These are phyloP conservation scores for Brassica balearica DNA, from an alignment of 441 rosid species.

Conservation along the genomic window DNA sequence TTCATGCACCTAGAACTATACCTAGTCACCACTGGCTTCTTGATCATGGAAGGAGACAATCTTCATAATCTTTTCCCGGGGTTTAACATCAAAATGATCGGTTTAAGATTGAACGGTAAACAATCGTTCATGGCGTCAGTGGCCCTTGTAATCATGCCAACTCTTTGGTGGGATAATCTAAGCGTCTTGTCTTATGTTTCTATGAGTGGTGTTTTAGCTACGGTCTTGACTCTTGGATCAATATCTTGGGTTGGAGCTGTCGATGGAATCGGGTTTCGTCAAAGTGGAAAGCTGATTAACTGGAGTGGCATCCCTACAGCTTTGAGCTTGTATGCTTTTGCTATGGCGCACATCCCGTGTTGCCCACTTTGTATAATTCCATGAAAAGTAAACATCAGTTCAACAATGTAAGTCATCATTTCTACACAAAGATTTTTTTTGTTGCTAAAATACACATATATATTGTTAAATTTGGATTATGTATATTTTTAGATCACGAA, in stretches of 20 bases:
- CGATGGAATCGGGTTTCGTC: slow-evolving; percentile 47
- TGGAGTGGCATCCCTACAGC: slow-evolving; percentile 47
- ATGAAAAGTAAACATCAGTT: slow-evolving; percentile 47
- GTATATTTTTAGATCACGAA: not conserved
- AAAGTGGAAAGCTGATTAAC: slow-evolving; percentile 40
- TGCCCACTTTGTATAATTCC: slow-evolving; percentile 49
- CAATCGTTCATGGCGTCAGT: slow-evolving; percentile 40
- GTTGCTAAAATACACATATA: not conserved
- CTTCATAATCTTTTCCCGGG: slow-evolving; percentile 49
- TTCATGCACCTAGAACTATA: slow-evolving; percentile 46
- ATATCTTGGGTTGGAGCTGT: slow-evolving; percentile 45
- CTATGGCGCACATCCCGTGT: slow-evolving; percentile 49
- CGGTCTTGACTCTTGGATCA: slow-evolving; percentile 39
- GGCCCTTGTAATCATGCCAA: slow-evolving; percentile 41
- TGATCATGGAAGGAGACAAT: slow-evolving; percentile 52
- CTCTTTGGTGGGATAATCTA: slow-evolving; percentile 49
- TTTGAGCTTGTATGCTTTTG: slow-evolving; percentile 47
- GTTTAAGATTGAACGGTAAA: slow-evolving; percentile 38
- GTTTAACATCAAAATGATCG: slow-evolving; percentile 33
- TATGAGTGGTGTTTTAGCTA: slow-evolving; percentile 47
- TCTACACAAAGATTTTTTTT: not conserved
- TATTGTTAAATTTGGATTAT: not conserved
- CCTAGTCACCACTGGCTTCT: slow-evolving; percentile 45
- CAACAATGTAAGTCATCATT: slow-evolving; percentile 42
- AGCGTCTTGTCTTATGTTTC: slow-evolving; percentile 48